Conservation (phyloP, 2,329 filamentous ascomycete species). For the Aspergillus chevalieri region DNA sequence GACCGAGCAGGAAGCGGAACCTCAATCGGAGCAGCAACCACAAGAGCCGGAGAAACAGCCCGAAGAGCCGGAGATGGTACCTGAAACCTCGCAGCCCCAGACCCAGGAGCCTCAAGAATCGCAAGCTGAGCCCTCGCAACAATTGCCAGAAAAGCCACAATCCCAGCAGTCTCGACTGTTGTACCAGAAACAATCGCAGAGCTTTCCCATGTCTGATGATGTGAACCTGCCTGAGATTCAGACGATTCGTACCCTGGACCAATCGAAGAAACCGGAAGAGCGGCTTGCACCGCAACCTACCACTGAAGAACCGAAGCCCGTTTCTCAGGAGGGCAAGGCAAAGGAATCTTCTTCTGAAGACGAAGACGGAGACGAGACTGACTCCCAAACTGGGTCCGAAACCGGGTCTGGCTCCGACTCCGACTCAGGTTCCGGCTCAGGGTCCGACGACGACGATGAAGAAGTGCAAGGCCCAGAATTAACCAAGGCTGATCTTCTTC, state of each 20-base stretch:
- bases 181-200: neutral
- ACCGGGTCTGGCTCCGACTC: neutral
- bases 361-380: no score
- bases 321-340: neutral
- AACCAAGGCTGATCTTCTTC: neutral
- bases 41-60: neutral
- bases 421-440: conserved; percentile 1
- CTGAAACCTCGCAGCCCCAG: neutral
- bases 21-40: neutral
- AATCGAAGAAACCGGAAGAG: neutral
- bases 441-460: neutral
- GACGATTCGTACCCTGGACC: neutral
- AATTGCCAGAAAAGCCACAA: neutral
- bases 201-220: neutral
- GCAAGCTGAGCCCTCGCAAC: neutral
- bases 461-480: neutral
- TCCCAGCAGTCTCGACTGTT: neutral
- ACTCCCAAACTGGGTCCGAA: no score
- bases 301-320: neutral
- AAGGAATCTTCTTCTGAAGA: conserved; percentile 4
- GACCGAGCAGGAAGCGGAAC: neutral
- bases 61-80: neutral
- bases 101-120: neutral
- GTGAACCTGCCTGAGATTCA: neutral
- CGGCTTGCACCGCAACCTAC: neutral